Conservation (phyloP, 2,329 filamentous ascomycete genomes). For the Tolypocladium tundrense region DNA sequence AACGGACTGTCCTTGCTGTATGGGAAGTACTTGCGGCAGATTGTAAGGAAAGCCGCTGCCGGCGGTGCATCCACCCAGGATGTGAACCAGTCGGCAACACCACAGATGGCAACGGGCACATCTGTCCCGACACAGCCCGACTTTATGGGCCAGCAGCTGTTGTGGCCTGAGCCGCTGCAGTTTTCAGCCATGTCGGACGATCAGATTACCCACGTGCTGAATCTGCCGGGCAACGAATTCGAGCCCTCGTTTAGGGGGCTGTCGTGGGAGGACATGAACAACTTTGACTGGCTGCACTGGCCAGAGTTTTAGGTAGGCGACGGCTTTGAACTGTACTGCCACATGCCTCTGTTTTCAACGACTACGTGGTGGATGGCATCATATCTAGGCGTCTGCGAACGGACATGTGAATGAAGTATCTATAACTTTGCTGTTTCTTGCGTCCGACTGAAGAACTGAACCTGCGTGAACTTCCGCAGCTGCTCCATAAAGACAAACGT, state of each 20-base stretch:
- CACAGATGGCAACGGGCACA: slow-evolving; percentile 8
- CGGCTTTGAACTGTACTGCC: neutral
- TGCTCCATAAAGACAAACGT: slow-evolving; percentile 37
- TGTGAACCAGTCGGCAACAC: neutral
- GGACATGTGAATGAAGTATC: neutral
- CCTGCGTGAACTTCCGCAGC: slow-evolving; percentile 21
- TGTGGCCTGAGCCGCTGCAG: slow-evolving; percentile 43
- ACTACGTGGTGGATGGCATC: neutral
- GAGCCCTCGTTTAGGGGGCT: slow-evolving; percentile 44
- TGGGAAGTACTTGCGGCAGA: slow-evolving; percentile 33
- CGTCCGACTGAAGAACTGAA: neutral
- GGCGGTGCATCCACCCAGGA: slow-evolving; percentile 1
- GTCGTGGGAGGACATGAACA: slow-evolving; percentile 48
- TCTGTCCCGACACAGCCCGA: slow-evolving; percentile 11
- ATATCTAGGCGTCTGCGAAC: slow-evolving; percentile 14
- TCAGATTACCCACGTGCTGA: slow-evolving; percentile 56
- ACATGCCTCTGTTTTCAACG: neutral
- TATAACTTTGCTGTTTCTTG: neutral
- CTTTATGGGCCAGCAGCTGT: slow-evolving; percentile 17
- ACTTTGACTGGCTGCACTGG: slow-evolving; percentile 47
- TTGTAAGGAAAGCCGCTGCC: slow-evolving; percentile 26
- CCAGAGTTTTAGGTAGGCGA: slow-evolving; percentile 24
- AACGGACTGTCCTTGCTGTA: slow-evolving; percentile 52
- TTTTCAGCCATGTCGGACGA: slow-evolving; percentile 62
- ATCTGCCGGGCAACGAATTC: slow-evolving; percentile 50